Evolutionary conservation across 108 stramenopile genomes (phyloP).

Genomic region (Cyclotella atomus): DNA sequence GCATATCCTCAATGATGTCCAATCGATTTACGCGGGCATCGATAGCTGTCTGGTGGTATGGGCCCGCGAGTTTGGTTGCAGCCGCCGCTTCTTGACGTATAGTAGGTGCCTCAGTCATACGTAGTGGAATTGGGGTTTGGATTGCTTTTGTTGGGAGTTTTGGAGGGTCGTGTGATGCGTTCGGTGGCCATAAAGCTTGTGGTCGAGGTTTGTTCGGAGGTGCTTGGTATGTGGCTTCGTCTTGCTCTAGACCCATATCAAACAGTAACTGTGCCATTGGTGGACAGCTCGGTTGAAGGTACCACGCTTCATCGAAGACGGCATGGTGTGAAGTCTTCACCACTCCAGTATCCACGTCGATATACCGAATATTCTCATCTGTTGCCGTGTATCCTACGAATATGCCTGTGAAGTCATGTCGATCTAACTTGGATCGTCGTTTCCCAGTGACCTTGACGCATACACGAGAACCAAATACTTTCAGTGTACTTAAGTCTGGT

Average conservation of each 20-base stretch:
- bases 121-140: too few relatives aligned
- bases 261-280: constrained; percentile 20
- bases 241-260: constrained; percentile 7
- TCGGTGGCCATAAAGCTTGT: not conserved
- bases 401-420: constrained; percentile 8
- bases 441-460: constrained; percentile 11
- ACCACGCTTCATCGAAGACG: constrained; percentile 30
- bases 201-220: not conserved
- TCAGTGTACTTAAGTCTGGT: not conserved
- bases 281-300: constrained; percentile 5
- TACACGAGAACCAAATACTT: constrained; percentile 16
- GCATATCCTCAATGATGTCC: not conserved
- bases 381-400: constrained; percentile 10
- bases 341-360: constrained; percentile 8
- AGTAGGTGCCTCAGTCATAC: too few relatives aligned
- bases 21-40: not conserved
- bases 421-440: not conserved
- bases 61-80: not conserved
- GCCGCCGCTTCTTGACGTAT: not conserved
- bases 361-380: constrained; percentile 10
- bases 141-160: too few relatives aligned
- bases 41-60: not conserved
- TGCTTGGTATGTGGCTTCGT: not conserved
- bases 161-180: too few relatives aligned
- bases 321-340: constrained; percentile 15